These are phyloP conservation scores for Heterobasidion annosum DNA, from an alignment of 1,284 basidiomycete genomes.

Conservation along the genomic window DNA sequence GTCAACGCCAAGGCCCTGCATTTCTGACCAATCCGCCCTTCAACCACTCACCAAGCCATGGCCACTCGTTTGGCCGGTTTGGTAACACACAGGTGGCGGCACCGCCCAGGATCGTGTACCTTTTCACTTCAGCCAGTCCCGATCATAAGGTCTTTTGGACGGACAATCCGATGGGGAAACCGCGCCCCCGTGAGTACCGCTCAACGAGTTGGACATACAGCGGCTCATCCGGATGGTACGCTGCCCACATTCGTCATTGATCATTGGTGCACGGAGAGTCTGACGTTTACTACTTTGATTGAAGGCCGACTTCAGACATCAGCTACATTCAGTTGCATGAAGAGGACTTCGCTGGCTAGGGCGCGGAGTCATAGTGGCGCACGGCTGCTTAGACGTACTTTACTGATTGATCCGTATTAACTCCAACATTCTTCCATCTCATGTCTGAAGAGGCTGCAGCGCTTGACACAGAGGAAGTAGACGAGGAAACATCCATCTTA, in stretches of 20 bases:
- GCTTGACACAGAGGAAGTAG: too few species aligned
- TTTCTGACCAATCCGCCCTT: not conserved
- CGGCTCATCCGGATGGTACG: slow-evolving; percentile 28
- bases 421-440: too few species aligned
- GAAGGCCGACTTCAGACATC: slow-evolving; percentile 9
- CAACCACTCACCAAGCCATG: not conserved
- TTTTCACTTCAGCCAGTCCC: slow-evolving; percentile 9
- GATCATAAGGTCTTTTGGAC: slow-evolving; percentile 10
- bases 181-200: slow-evolving; percentile 17
- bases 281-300: not conserved
- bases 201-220: slow-evolving; percentile 23
- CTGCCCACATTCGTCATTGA: not conserved
- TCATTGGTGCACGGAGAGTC: not conserved
- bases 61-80: not conserved
- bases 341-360: slow-evolving; percentile 6
- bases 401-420: too few species aligned
- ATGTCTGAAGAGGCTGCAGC: too few species aligned
- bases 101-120: slow-evolving; percentile 10
- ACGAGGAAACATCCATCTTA: too few species aligned
- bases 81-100: not conserved
- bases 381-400: too few species aligned
- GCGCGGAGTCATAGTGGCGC: too few species aligned
- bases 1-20: not conserved
- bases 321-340: slow-evolving; percentile 12
- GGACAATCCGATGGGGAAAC: slow-evolving; percentile 28